These are phyloP conservation scores for Anisogramma anomala DNA, from an alignment of 2,329 filamentous ascomycete species.

Conservation along the genomic window DNA sequence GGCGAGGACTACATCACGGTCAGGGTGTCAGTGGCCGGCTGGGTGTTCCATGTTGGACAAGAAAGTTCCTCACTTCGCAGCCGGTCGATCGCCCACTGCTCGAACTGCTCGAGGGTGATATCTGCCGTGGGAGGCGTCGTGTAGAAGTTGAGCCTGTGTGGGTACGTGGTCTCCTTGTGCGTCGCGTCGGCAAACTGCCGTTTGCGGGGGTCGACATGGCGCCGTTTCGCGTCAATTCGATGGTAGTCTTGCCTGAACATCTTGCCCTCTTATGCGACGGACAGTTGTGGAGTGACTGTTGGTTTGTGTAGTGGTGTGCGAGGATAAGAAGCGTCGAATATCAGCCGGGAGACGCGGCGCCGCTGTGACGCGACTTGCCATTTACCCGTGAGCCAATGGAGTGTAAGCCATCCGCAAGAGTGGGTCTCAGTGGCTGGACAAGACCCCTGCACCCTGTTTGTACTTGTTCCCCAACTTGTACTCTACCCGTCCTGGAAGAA, in stretches of 20 bases:
- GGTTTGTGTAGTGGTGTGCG: neutral
- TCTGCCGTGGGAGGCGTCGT: constrained; percentile 77
- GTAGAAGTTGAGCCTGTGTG: constrained; percentile 87
- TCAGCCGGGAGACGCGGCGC: no score
- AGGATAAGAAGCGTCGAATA: neutral
- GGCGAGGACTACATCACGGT: constrained; percentile 51
- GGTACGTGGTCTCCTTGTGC: constrained; percentile 70
- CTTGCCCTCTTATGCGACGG: constrained; percentile 1
- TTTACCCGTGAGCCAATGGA: no score
- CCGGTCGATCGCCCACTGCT: constrained; percentile 95
- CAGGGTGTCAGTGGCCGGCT: constrained; percentile 12
- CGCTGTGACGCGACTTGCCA: no score
- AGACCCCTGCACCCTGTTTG: no score
- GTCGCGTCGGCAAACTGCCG: constrained; percentile 70
- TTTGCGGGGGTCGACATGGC: constrained; percentile 68
- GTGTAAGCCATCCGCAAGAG: no score
- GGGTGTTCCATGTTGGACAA: neutral
- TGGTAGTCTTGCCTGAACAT: constrained; percentile 43
- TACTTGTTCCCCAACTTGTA: no score
- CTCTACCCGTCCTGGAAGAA: no score
- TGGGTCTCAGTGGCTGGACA: no score
- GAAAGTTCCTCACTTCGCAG: constrained; percentile 52
- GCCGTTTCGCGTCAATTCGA: constrained; percentile 57
- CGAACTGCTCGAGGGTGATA: constrained; percentile 92
- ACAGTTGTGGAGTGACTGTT: neutral